These are phyloP conservation scores for Leucaena leucocephala DNA, from an alignment of 306 rosid genomes.

Conservation along the genomic window DNA sequence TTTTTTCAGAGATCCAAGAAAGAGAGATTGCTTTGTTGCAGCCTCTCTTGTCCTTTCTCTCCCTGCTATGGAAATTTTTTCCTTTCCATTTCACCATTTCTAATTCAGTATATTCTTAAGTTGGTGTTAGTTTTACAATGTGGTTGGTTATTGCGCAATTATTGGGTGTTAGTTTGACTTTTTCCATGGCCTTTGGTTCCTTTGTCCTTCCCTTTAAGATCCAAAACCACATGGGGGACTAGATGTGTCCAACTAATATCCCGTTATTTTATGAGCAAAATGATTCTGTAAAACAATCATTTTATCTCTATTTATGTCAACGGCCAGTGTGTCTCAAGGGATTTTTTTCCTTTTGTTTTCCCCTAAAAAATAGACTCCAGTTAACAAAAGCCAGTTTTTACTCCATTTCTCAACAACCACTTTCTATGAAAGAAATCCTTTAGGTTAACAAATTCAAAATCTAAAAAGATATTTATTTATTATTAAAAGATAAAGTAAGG, in stretches of 20 bases:
- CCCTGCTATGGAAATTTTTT: slow-evolving; percentile 22
- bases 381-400: neutral
- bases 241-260: slow-evolving; percentile 17
- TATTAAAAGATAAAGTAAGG: too few species aligned
- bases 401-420: neutral
- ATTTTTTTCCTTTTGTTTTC: neutral
- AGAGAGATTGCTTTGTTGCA: slow-evolving; percentile 54
- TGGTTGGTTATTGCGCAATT: slow-evolving; percentile 62
- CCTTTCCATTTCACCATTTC: slow-evolving; percentile 30
- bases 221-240: slow-evolving; percentile 15
- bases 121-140: slow-evolving; percentile 38
- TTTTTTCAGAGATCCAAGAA: slow-evolving; percentile 47
- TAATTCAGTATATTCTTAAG: slow-evolving; percentile 43
- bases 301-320: neutral
- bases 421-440: neutral
- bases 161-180: slow-evolving; percentile 62
- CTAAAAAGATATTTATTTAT: too few species aligned
- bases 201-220: slow-evolving; percentile 15
- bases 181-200: slow-evolving; percentile 45
- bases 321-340: neutral
- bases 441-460: too few species aligned
- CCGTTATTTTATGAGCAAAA: neutral
- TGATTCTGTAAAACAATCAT: neutral
- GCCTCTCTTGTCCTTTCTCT: slow-evolving; percentile 40
- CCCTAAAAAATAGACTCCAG: neutral